phyloP scores from a whole-genome alignment of 768 basidiomycete species.

The Clavulina sp. region DNA sequence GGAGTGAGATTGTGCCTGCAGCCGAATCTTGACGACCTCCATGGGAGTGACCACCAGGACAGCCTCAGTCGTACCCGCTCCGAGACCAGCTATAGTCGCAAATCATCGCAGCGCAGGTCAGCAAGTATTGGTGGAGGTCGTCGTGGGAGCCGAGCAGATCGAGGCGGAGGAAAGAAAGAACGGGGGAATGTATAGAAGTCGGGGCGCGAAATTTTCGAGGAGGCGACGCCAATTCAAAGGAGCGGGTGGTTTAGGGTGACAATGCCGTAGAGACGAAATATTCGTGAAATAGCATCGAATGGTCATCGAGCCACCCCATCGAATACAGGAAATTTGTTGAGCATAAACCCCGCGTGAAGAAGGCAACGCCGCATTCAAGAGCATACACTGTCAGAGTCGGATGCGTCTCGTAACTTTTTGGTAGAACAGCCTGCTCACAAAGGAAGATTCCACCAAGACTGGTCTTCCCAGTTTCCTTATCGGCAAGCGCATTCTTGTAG shows the following conservation, averaged over 20 bases:
- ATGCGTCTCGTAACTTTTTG: too few relatives aligned
- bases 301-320: too few relatives aligned
- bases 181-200: neutral
- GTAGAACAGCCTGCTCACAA: too few relatives aligned
- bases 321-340: too few relatives aligned
- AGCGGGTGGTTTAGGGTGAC: too few relatives aligned
- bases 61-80: conserved; percentile 91
- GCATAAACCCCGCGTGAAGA: too few relatives aligned
- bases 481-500: conserved; percentile 72
- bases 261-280: too few relatives aligned
- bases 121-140: neutral
- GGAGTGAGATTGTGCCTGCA: conserved; percentile 96
- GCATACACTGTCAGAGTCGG: too few relatives aligned
- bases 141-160: too few relatives aligned
- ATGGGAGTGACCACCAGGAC: conserved; percentile 91
- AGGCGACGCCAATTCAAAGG: neutral
- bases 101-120: neutral
- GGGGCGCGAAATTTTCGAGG: neutral
- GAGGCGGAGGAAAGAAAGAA: too few relatives aligned
- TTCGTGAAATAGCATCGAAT: too few relatives aligned
- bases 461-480: conserved; percentile 62
- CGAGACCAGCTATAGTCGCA: conserved; percentile 59
- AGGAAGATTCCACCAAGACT: conserved; percentile 68
- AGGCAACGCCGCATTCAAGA: too few relatives aligned
- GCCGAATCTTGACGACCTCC: conserved; percentile 97